Evolutionary conservation across 2,329 filamentous ascomycete species (phyloP).

Genomic region (Colletotrichum horii): DNA sequence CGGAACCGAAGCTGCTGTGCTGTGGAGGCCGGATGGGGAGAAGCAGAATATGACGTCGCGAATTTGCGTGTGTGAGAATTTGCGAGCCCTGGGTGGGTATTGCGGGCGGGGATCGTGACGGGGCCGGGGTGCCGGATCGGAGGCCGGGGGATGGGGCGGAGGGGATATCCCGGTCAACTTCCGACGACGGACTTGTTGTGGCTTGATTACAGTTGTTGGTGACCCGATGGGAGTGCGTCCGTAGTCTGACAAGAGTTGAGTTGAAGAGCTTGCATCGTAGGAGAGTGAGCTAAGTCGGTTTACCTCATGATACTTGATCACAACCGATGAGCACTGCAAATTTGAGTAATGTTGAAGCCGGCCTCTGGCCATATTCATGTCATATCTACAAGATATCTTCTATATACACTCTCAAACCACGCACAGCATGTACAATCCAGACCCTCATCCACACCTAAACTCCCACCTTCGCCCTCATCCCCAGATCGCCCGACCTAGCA

Average conservation of each 20-base stretch:
- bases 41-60: background rate
- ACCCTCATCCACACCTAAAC: too few species aligned
- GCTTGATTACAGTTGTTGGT: background rate
- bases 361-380: background rate
- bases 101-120: background rate
- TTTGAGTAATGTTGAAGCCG: background rate
- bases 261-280: too few species aligned
- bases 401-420: background rate
- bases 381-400: background rate
- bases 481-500: background rate
- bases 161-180: background rate
- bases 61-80: background rate
- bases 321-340: background rate
- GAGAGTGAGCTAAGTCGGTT: too few species aligned
- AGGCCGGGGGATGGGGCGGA: background rate
- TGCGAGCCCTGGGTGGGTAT: conserved; percentile 4
- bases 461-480: background rate
- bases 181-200: background rate
- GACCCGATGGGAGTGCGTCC: background rate
- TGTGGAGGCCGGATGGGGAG: accelerated
- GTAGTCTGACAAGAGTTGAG: background rate
- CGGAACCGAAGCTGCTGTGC: background rate
- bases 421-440: background rate
- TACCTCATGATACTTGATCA: too few species aligned
- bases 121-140: background rate